Evolutionary conservation across 2,329 filamentous ascomycete species (phyloP), one percentile per base, ranked within the genome.

Genomic region (Macrophomina pseudophaseolina): DNA sequence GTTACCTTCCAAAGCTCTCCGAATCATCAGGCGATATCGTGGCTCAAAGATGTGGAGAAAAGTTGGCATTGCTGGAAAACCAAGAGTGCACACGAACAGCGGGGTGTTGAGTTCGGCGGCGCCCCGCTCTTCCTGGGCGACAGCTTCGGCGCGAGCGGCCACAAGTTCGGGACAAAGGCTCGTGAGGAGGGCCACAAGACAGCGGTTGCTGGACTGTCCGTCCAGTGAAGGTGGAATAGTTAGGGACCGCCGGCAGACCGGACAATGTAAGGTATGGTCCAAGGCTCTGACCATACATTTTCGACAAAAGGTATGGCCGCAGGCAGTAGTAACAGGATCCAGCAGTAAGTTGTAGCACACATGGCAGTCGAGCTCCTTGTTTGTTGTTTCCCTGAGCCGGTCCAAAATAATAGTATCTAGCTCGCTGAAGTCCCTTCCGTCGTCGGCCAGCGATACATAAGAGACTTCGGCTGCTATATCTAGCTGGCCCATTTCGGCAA

Each of bases 31-130:
- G 7, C 92, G 88, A 75, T 97, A 97, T 6, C 91, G 86, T n/a
- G 92, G 91, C 76, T 97, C 94, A 74, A 97, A 97, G n/a, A 97
- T 87, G 72, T 96, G 91, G 3, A 97, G 81, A 71, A 95, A 95
- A 0, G 92, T 94, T 0, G 82, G 92, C 87, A 94, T 93, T 1
- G 85, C 83, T 0, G 94, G 94, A 71, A 95, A 94, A 0, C 92
- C 87, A 8, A 96, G 79, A 0, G 92, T 93, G 78, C 91, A 95
- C 38, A 96, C 86, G 71, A 97, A 97, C 0, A 97, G 81, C 0
- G 92, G 87, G 6, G 65, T 53, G 42, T 88, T 86, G 18, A 87
- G 82, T 9, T 88, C 87, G 4, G 85, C 84, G 33, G 80, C 73
- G 1, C 83, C 82, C 35, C 85, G 81, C 64, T 89, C 86, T 70